These are phyloP conservation scores for Spathaspora hagerdaliae DNA, from an alignment of 805 yeast species.

Conservation along the genomic window DNA sequence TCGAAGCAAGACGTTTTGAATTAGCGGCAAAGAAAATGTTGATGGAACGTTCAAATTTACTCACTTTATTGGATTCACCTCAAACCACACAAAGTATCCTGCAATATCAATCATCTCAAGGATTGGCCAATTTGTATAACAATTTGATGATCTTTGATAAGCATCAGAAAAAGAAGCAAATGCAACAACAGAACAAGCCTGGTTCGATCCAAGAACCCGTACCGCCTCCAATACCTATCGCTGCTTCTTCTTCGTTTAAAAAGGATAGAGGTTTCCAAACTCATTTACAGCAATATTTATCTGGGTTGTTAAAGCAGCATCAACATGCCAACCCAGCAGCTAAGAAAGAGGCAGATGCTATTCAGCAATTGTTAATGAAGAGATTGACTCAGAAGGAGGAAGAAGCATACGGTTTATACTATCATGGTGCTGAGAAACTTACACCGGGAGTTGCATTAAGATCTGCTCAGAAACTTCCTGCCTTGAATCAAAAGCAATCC, in stretches of 20 bases:
- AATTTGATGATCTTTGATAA: constrained; percentile 71
- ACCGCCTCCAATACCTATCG: constrained; percentile 55
- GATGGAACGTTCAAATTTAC: constrained; percentile 71
- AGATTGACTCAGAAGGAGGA: constrained; percentile 73
- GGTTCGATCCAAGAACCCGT: constrained; percentile 38
- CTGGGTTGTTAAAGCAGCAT: constrained; percentile 33
- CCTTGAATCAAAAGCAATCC: constrained; percentile 56
- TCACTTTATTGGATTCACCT: constrained; percentile 83
- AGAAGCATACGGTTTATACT: constrained; percentile 76
- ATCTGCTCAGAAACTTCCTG: constrained; percentile 51
- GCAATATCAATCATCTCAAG: constrained; percentile 80
- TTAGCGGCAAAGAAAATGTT: constrained; percentile 87
- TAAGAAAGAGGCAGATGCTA: constrained; percentile 35
- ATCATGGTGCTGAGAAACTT: constrained; percentile 65
- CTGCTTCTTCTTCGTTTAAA: constrained; percentile 49
- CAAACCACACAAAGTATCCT: constrained; percentile 69
- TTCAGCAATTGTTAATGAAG: constrained; percentile 45
- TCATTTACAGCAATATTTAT: constrained; percentile 40
- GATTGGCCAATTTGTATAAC: constrained; percentile 80
- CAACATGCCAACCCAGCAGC: constrained; percentile 17
- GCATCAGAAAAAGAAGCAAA: constrained; percentile 49
- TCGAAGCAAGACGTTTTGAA: constrained; percentile 90
- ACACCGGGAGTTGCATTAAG: constrained; percentile 81
- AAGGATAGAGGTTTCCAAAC: constrained; percentile 41
- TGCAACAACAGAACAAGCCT: constrained; percentile 28